These are phyloP conservation scores for Oenanthe sinensis DNA, from an alignment of 129 eudicot species.

Conservation along the genomic window DNA sequence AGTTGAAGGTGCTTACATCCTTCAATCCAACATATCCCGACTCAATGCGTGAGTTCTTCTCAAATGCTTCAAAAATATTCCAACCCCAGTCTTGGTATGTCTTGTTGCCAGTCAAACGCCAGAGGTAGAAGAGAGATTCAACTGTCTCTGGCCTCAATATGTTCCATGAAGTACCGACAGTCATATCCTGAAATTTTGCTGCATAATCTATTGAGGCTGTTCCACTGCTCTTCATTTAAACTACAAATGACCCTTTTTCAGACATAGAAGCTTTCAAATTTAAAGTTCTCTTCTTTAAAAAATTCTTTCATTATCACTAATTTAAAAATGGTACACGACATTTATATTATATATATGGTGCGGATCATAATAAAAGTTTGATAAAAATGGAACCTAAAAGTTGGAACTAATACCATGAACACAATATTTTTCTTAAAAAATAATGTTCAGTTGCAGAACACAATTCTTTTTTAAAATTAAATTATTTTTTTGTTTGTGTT, in stretches of 20 bases:
- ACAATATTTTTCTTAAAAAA: neutral
- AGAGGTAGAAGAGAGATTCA: constrained; percentile 89
- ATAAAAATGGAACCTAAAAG: neutral
- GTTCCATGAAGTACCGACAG: constrained; percentile 99
- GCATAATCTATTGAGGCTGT: neutral
- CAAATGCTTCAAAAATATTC: constrained; percentile 98
- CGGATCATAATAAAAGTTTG: neutral
- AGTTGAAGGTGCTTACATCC: constrained; percentile 69
- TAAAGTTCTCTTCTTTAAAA: neutral
- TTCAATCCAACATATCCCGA: constrained; percentile 97
- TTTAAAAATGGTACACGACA: neutral
- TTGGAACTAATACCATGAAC: neutral
- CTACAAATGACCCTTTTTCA: neutral
- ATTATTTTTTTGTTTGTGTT: no score
- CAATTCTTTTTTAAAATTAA: neutral
- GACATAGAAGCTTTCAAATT: neutral
- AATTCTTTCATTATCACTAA: neutral
- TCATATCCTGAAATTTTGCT: constrained; percentile 67
- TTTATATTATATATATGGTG: neutral
- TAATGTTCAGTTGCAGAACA: neutral
- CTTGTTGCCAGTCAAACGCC: constrained; percentile 97
- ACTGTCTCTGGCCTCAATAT: constrained; percentile 97
- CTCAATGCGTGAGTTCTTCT: constrained; percentile 86
- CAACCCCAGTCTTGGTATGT: constrained; percentile 99
- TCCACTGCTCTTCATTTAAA: neutral